phyloP scores from a whole-genome alignment of 768 basidiomycete genomes.

The Amanita pseudoporphyria region DNA sequence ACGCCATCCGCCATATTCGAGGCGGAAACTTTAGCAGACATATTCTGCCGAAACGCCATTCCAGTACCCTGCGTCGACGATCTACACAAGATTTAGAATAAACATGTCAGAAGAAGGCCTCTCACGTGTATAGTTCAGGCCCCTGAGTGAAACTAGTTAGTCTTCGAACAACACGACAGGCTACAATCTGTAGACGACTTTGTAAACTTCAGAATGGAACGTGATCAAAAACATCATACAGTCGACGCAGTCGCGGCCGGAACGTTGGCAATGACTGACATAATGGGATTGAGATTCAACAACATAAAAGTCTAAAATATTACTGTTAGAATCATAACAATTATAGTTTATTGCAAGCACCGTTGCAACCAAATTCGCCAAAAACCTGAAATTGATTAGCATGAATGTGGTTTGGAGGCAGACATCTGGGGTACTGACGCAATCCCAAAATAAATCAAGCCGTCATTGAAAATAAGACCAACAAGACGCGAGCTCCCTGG shows the following conservation, averaged over 20 bases:
- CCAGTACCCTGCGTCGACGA: constrained; percentile 37
- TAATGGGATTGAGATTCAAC: constrained; percentile 58
- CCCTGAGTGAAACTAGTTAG: constrained; percentile 45
- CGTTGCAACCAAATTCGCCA: constrained; percentile 59
- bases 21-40: constrained; percentile 24
- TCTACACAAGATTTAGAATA: neutral
- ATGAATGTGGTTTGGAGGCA: neutral
- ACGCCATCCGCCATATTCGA: constrained; percentile 36
- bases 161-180: constrained; percentile 49
- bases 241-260: constrained; percentile 62
- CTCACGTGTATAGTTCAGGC: constrained; percentile 47
- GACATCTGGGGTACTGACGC: constrained; percentile 37
- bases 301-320: constrained; percentile 45
- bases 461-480: constrained; percentile 60
- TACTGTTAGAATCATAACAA: neutral
- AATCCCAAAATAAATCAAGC: constrained; percentile 61
- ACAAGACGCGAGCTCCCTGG: constrained; percentile 46
- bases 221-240: constrained; percentile 24
- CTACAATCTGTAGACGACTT: constrained; percentile 43
- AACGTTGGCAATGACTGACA: constrained; percentile 67
- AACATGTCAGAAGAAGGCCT: constrained; percentile 7
- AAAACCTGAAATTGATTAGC: constrained; percentile 33
- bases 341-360: constrained; percentile 24
- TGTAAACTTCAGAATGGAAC: neutral
- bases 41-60: constrained; percentile 46